A percentile compares a stretch with the other conserved stretches of the same genome.
Conservation (phyloP, 176 grass and related monocot genomes). For the Puccinellia tenuiflora region DNA sequence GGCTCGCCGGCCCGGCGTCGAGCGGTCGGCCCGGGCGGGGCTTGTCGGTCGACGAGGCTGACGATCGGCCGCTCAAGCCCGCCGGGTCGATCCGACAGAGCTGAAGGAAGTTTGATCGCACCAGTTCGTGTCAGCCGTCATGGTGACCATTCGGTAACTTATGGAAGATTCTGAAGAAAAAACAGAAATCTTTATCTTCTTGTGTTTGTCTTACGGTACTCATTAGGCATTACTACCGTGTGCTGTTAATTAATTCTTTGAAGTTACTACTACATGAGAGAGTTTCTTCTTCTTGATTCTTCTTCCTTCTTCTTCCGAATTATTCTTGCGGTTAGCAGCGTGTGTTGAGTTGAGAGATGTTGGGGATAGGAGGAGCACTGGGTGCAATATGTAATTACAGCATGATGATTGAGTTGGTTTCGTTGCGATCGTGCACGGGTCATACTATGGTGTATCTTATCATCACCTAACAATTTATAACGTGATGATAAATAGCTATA, state of each 20-base stretch:
- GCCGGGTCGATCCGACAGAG: slow-evolving; percentile 18
- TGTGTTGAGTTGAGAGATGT: not conserved
- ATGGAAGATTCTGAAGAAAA: slow-evolving; percentile 15
- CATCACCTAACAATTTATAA: not conserved
- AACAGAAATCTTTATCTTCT: not conserved
- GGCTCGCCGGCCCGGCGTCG: slow-evolving; percentile 17
- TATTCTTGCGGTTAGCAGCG: slow-evolving; percentile 25
- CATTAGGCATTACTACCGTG: slow-evolving; percentile 11
- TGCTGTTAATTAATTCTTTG: slow-evolving; percentile 36
- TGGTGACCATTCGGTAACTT: slow-evolving; percentile 25
- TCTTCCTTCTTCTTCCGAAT: no score
- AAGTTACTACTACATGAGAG: no score
- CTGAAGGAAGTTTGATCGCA: no score
- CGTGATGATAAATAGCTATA: not conserved
- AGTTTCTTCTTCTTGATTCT: slow-evolving; percentile 23
- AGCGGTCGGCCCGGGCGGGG: slow-evolving; percentile 17
- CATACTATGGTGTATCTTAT: no score
- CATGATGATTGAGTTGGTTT: slow-evolving; percentile 16
- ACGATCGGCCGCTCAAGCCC: slow-evolving; percentile 57
- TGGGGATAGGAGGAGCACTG: not conserved
- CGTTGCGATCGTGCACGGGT: no score
- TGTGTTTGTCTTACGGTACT: not conserved
- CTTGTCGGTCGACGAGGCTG: slow-evolving; percentile 48
- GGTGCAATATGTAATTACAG: slow-evolving; percentile 21
- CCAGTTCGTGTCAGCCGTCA: no score